Base-by-base conservation (phyloP, 192 early-diverging fungal species). In the Rhizophagus prolifer region DNA sequence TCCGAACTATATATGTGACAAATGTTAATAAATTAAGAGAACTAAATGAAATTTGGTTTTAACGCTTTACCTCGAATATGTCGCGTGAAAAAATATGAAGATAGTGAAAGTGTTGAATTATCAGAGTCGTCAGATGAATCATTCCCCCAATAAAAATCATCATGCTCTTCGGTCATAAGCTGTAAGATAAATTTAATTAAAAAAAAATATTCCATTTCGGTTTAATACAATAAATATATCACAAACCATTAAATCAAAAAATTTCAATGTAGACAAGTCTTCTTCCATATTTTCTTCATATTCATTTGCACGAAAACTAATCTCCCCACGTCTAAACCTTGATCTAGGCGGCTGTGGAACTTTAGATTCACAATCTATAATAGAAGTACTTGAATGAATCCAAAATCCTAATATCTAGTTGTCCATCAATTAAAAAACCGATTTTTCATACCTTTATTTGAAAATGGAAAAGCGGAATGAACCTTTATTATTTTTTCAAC, bases 401-500 rank as follows among this genome's bases (percentile, higher is more conserved):
- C 13, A 14, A 47, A 21, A 54, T 54, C 50, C 6, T 19, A 4
- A 50, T 50, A 50, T 1, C 10, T 19, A 34, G 31, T 7, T 21
- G 4, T 54, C 7, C 1, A 7, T 21, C 50, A 54, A n/a, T 21
- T 54, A 54, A 54, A 54, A n/a, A n/a, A 50, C 31, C 3, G 16
- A 50, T 1, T 6, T 54, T 6, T 16, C 50, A 54, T 54, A 54
- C 50, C 50, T 21, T 62, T 62, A 62, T 62, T 28, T 26, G 61
- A 62, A 62, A 62, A 62, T 25, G 61, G 61, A 62, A 62, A 62
- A 62, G 61, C 61, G 3, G 61, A 62, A 62, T 62, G 26, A 62
- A 62, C 26, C 26, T 62, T 62, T 12, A 62, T 62, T 26, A 62
- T 23, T 62, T 62, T 62, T 62, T 62, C 61, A 26, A 62, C 61